phyloP scores from a whole-genome alignment of 2,329 filamentous ascomycete genomes.

The Byssochlamys sp. region DNA sequence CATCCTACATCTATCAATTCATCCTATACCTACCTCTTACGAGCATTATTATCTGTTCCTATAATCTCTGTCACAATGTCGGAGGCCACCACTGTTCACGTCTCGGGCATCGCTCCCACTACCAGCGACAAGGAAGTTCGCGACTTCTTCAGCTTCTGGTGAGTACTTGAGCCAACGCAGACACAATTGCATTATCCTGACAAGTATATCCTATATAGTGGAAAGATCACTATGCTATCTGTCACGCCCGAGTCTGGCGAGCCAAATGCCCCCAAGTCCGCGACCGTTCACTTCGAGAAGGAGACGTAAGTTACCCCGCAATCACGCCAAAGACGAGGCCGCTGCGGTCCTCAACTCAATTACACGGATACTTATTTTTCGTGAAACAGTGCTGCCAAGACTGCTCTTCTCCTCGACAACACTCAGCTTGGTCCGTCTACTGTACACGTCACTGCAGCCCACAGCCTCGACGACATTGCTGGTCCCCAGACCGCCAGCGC shows the following conservation, averaged over 20 bases:
- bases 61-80: conserved; percentile 39
- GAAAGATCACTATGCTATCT: conserved; percentile 79
- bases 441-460: conserved; percentile 68
- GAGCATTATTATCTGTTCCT: conserved; percentile 1
- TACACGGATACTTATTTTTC: background rate
- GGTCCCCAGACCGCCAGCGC: conserved; percentile 51
- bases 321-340: background rate
- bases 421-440: conserved; percentile 72
- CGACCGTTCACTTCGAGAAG: conserved; percentile 94
- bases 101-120: conserved; percentile 74
- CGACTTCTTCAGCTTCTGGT: conserved; percentile 97
- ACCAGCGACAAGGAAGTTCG: conserved; percentile 84
- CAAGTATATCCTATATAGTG: conserved; percentile 44
- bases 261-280: conserved; percentile 60
- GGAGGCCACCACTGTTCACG: conserved; percentile 60
- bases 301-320: conserved; percentile 51
- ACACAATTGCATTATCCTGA: background rate
- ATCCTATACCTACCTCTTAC: background rate
- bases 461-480: conserved; percentile 54
- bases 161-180: conserved; percentile 25
- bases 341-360: background rate
- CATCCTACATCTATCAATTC: background rate
- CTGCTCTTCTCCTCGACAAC: conserved; percentile 90
- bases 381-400: conserved; percentile 66
- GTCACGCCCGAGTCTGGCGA: conserved; percentile 52